Evolutionary conservation across 2,329 filamentous ascomycete species (phyloP).

Genomic region (Cladorrhinum sp.): DNA sequence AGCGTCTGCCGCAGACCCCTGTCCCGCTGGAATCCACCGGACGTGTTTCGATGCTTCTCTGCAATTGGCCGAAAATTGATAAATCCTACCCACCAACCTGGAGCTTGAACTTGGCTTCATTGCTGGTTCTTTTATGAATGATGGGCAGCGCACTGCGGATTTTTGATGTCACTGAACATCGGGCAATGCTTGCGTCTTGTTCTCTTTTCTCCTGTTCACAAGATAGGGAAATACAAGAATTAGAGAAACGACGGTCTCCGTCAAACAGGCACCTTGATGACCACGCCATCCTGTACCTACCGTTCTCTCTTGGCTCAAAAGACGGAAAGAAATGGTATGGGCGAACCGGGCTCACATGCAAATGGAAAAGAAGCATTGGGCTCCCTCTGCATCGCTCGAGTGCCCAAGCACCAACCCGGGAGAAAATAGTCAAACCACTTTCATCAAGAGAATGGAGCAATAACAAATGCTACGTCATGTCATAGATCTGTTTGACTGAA

Average conservation of each 20-base stretch:
- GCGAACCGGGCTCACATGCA: neutral
- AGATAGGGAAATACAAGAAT: neutral
- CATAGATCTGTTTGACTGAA: no score
- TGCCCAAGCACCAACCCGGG: neutral
- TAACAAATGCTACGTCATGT: neutral
- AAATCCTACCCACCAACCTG: slow-evolving; percentile 1
- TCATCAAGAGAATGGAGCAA: neutral
- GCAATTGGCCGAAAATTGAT: slow-evolving; percentile 15
- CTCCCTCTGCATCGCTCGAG: neutral
- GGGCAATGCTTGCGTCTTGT: no score
- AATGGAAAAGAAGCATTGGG: neutral
- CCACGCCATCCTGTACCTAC: neutral
- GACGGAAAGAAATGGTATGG: neutral
- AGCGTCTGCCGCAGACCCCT: slow-evolving; percentile 16
- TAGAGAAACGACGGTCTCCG: no score
- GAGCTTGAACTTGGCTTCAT: slow-evolving; percentile 1
- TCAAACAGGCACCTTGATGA: no score
- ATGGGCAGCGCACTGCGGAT: neutral
- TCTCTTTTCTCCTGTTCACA: neutral
- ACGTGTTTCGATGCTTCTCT: slow-evolving; percentile 16
- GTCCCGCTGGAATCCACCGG: slow-evolving; percentile 17
- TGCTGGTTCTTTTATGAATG: neutral
- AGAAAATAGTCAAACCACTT: neutral
- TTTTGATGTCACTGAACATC: neutral
- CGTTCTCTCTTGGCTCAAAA: neutral